These are phyloP conservation scores for Quercus lobata DNA, from an alignment of 331 rosid species.

Conservation along the genomic window DNA sequence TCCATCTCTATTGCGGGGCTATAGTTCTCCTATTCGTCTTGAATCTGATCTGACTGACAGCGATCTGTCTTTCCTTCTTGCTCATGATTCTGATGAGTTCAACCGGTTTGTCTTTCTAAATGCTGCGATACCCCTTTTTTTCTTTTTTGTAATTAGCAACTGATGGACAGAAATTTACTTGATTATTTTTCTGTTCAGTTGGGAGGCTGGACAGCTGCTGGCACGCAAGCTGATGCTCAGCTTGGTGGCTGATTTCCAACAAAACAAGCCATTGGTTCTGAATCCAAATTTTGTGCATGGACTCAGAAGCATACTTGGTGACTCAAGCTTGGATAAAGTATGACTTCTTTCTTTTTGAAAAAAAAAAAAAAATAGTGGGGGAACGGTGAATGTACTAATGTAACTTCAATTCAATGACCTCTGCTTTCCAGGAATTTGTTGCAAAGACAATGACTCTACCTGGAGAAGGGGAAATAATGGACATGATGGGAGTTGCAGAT, in stretches of 20 bases:
- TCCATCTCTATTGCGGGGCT: conserved; percentile 85
- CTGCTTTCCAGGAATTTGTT: conserved; percentile 68
- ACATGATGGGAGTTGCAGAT: conserved; percentile 92
- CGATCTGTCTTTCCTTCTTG: conserved; percentile 86
- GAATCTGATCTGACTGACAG: conserved; percentile 76
- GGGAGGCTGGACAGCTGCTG: conserved; percentile 98
- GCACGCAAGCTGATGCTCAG: conserved; percentile 84
- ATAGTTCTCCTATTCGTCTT: conserved; percentile 93
- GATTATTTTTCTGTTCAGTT: conserved; percentile 44
- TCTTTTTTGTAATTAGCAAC: not conserved
- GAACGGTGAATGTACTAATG: conserved; percentile 1
- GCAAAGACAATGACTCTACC: conserved; percentile 92
- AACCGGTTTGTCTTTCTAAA: conserved; percentile 74
- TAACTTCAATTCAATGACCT: not conserved
- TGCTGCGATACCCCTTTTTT: not conserved
- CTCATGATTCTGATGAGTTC: conserved; percentile 89
- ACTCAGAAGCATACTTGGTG: conserved; percentile 54
- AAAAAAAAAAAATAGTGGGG: not conserved
- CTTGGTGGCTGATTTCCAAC: conserved; percentile 81
- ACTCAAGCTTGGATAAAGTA: conserved; percentile 88
- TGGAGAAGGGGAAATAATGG: conserved; percentile 99
- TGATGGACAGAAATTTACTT: conserved; percentile 16
- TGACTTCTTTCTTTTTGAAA: not conserved
- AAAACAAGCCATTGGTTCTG: conserved; percentile 76
- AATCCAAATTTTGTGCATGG: conserved; percentile 74